Evolutionary conservation across 2,329 filamentous ascomycete species (phyloP).

Genomic region (Aspergillus glaucus): DNA sequence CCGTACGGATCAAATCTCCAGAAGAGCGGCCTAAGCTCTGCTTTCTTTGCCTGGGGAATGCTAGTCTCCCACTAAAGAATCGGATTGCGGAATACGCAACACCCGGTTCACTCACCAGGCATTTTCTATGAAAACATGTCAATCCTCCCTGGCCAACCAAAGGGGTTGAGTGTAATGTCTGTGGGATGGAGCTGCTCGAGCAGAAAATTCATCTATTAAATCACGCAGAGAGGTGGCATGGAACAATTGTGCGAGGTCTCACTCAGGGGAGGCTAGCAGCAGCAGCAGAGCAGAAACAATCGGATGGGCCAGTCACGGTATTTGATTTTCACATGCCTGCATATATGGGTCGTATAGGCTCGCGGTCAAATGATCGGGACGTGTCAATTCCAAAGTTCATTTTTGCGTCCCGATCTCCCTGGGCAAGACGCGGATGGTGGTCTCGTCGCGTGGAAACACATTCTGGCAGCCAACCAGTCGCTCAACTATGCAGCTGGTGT

Average conservation of each 20-base stretch:
- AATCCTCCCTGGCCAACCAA: too few species aligned
- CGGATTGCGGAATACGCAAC: too few species aligned
- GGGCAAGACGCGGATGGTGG: conserved; percentile 40
- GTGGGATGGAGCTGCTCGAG: conserved; percentile 6
- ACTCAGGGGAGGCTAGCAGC: conserved; percentile 5
- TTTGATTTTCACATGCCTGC: conserved; percentile 38
- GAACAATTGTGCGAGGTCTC: conserved; percentile 10
- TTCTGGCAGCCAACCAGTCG: conserved; percentile 37
- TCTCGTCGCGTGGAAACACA: conserved; percentile 39
- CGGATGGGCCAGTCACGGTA: conserved; percentile 29
- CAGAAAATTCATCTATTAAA: conserved; percentile 14
- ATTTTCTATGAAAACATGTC: too few species aligned
- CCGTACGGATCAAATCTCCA: too few species aligned
- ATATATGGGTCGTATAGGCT: conserved; percentile 35
- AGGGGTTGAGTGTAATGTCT: conserved; percentile 11
- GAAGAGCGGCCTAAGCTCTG: too few species aligned
- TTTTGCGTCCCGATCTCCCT: conserved; percentile 36
- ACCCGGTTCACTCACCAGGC: too few species aligned
- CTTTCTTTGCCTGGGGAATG: too few species aligned
- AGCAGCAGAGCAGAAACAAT: conserved; percentile 6
- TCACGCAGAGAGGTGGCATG: conserved; percentile 9
- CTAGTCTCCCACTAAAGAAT: too few species aligned
- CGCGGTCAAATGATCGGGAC: conserved; percentile 16
- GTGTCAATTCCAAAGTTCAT: conserved; percentile 34
- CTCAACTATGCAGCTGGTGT: conserved; percentile 30